These are phyloP conservation scores for Cercophora newfieldiana DNA, from an alignment of 495 filamentous ascomycete genomes.

Conservation along the genomic window DNA sequence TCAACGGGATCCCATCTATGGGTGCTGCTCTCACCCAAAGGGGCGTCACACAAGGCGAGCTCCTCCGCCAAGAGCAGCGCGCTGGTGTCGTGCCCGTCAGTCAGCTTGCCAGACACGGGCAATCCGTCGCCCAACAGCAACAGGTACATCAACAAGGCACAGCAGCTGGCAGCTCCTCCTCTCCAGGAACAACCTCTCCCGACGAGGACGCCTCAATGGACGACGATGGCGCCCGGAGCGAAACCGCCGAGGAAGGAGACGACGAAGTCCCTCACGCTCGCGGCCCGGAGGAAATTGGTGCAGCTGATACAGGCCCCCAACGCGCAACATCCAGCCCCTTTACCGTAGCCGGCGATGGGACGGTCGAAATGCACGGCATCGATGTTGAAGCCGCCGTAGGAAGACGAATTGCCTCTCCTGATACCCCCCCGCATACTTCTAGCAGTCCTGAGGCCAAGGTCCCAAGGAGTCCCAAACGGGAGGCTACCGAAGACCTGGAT, in stretches of 20 bases:
- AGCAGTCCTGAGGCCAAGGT: slow-evolving; percentile 4
- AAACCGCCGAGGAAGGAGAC: slow-evolving; percentile 38
- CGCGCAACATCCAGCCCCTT: slow-evolving; percentile 30
- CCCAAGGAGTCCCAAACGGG: slow-evolving; percentile 42
- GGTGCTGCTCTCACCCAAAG: slow-evolving; percentile 40
- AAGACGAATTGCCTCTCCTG: slow-evolving; percentile 26
- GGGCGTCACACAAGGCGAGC: slow-evolving; percentile 72
- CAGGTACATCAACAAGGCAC: slow-evolving; percentile 24
- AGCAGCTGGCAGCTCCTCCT: slow-evolving; percentile 29
- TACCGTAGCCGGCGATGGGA: slow-evolving; percentile 28
- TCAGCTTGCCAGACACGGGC: slow-evolving; percentile 40
- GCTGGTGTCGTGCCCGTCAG: slow-evolving; percentile 62
- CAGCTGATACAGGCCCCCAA: slow-evolving; percentile 86
- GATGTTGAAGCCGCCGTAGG: slow-evolving; percentile 57
- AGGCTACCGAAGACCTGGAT: slow-evolving; percentile 46
- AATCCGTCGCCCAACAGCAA: slow-evolving; percentile 22
- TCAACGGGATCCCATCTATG: slow-evolving; percentile 60
- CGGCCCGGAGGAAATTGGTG: slow-evolving; percentile 78
- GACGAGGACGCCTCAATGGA: slow-evolving; percentile 38
- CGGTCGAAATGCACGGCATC: slow-evolving; percentile 48
- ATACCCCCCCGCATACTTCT: not conserved
- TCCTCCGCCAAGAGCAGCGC: slow-evolving; percentile 76
- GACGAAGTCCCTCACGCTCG: slow-evolving; percentile 77
- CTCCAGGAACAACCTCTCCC: slow-evolving; percentile 28
- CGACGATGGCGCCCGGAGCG: slow-evolving; percentile 11